These are phyloP conservation scores for Samsoniella hepiali DNA, from an alignment of 2,329 filamentous ascomycete species.

Conservation along the genomic window DNA sequence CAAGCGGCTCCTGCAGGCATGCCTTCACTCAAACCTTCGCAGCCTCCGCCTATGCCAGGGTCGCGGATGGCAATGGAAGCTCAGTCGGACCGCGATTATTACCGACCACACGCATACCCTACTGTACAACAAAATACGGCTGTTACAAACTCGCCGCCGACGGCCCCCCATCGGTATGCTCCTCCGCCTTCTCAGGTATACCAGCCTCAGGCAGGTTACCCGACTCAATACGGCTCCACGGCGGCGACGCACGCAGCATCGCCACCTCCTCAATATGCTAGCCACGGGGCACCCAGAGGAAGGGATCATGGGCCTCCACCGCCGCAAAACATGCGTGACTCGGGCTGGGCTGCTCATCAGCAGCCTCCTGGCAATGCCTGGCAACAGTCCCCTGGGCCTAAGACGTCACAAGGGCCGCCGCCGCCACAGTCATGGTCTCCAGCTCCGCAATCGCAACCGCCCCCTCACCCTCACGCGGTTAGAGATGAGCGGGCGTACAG, in stretches of 20 bases:
- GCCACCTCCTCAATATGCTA: constrained; percentile 55
- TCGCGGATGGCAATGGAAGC: constrained; percentile 40
- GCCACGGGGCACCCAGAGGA: constrained; percentile 36
- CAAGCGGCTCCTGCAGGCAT: constrained; percentile 43
- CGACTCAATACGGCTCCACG: constrained; percentile 38
- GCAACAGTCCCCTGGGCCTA: constrained; percentile 33
- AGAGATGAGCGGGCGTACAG: constrained; percentile 38
- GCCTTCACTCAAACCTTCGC: constrained; percentile 53
- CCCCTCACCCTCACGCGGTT: constrained; percentile 32
- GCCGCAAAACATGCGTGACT: constrained; percentile 18
- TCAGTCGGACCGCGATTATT: constrained; percentile 47
- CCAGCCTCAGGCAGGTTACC: constrained; percentile 43
- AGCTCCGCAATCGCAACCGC: constrained; percentile 29
- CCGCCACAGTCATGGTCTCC: constrained; percentile 35
- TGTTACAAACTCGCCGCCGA: constrained; percentile 48
- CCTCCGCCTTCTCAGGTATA: constrained; percentile 39
- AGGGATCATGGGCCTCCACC: constrained; percentile 19
- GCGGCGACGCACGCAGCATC: constrained; percentile 39
- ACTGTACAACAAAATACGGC: constrained; percentile 34
- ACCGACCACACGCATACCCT: constrained; percentile 38
- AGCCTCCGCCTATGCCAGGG: constrained; percentile 44
- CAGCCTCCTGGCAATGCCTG: constrained; percentile 18
- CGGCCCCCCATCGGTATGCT: constrained; percentile 42
- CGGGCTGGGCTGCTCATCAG: constrained; percentile 22
- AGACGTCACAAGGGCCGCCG: constrained; percentile 33